These are phyloP conservation scores for Tulasnella calospora DNA, from an alignment of 768 basidiomycete genomes.

Conservation along the genomic window DNA sequence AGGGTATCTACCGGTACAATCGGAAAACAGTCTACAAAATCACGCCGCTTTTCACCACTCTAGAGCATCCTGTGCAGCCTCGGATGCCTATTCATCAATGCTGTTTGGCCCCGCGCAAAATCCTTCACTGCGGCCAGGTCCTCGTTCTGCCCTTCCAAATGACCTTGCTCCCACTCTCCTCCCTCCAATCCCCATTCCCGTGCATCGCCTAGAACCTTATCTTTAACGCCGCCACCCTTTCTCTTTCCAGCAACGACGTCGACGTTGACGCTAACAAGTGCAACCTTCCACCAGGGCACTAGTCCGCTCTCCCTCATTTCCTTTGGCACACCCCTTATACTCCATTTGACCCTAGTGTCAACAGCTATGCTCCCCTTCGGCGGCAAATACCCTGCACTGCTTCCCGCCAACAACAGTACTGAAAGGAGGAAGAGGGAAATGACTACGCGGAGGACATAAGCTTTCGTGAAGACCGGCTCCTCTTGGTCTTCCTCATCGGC, in stretches of 20 bases:
- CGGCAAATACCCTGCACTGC: not conserved
- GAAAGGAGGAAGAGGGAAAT: not conserved
- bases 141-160: not conserved
- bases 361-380: not conserved
- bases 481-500: not conserved
- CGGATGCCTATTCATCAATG: not conserved
- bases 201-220: not conserved
- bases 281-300: conserved; percentile 9
- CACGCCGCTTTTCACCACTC: not conserved
- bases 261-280: not conserved
- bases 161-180: not conserved
- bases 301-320: not conserved
- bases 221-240: not conserved
- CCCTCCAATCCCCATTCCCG: not conserved
- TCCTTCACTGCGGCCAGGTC: not conserved
- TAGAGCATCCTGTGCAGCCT: not conserved
- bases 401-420: not conserved
- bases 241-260: not conserved
- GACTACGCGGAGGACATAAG: not conserved
- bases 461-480: not conserved
- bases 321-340: not conserved
- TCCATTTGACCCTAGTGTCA: not conserved
- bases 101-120: not conserved
- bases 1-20: not conserved
- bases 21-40: not conserved